Percentiles rank a stretch among this genome's conserved stretches.
Conservation (phyloP, 2,329 filamentous ascomycete genomes). For the Rugonectria rugulosa region DNA sequence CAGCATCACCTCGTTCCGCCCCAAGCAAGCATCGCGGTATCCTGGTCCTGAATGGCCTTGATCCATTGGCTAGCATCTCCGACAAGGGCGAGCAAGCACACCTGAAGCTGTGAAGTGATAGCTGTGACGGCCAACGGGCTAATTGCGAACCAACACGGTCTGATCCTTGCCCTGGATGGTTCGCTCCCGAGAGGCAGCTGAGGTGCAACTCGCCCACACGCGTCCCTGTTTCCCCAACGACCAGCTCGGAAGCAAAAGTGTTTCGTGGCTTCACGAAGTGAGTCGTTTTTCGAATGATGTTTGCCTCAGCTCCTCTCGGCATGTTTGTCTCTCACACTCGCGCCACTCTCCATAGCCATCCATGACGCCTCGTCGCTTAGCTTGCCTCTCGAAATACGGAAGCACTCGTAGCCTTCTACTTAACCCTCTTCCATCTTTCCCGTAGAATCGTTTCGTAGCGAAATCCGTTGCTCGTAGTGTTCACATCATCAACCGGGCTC, state of each 20-base stretch:
- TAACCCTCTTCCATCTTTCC: too few species aligned
- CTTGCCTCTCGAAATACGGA: too few species aligned
- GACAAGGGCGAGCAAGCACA: background rate
- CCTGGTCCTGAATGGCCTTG: background rate
- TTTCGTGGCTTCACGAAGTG: constrained; percentile 6
- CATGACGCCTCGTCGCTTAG: background rate
- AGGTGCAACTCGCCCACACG: background rate
- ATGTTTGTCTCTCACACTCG: constrained; percentile 3
- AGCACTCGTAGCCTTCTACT: too few species aligned
- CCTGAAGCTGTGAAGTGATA: too few species aligned
- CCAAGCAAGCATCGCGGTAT: background rate
- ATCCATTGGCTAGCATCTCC: background rate
- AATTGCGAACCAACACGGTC: too few species aligned
- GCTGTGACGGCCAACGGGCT: too few species aligned
- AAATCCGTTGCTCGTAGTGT: background rate
- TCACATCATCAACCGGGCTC: background rate
- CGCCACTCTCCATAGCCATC: background rate
- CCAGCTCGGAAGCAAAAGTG: background rate
- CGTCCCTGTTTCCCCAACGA: background rate
- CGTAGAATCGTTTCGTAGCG: too few species aligned
- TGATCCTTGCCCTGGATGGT: background rate
- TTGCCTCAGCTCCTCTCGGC: background rate
- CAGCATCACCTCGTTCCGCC: background rate
- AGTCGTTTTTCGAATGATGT: constrained; percentile 9
- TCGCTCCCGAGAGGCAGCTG: background rate